These are phyloP conservation scores for Solanum raphanifolium DNA, from an alignment of 257 asterid species.

Conservation along the genomic window DNA sequence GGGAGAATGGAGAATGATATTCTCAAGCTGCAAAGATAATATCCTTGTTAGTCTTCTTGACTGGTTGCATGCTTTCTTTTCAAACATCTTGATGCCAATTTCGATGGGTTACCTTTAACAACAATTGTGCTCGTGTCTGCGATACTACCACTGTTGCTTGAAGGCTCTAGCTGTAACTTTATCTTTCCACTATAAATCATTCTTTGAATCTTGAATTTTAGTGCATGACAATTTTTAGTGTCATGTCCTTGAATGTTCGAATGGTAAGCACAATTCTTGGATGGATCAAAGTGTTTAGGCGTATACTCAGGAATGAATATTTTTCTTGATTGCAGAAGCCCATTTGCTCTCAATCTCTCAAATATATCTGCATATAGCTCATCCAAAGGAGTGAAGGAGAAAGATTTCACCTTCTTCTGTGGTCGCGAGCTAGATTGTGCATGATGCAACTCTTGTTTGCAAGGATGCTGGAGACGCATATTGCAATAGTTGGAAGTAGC, in stretches of 20 bases:
- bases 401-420: neutral
- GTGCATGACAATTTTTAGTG: neutral
- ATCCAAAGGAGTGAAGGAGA: neutral
- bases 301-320: neutral
- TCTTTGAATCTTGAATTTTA: neutral
- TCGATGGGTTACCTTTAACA: neutral
- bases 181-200: neutral
- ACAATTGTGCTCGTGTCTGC: neutral
- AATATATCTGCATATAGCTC: neutral
- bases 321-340: too few relatives aligned
- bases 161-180: neutral
- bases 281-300: neutral
- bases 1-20: neutral
- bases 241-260: neutral
- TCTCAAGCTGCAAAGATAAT: neutral
- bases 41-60: neutral
- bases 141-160: neutral
- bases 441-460: neutral
- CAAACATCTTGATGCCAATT: neutral
- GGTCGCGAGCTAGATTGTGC: neutral
- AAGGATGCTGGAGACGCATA: neutral
- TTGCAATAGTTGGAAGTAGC: neutral
- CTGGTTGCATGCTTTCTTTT: neutral
- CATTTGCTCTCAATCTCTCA: neutral
- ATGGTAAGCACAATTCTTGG: neutral